Base-by-base conservation (phyloP, 2,329 filamentous ascomycete genomes). In the Fusarium miscanthi region DNA sequence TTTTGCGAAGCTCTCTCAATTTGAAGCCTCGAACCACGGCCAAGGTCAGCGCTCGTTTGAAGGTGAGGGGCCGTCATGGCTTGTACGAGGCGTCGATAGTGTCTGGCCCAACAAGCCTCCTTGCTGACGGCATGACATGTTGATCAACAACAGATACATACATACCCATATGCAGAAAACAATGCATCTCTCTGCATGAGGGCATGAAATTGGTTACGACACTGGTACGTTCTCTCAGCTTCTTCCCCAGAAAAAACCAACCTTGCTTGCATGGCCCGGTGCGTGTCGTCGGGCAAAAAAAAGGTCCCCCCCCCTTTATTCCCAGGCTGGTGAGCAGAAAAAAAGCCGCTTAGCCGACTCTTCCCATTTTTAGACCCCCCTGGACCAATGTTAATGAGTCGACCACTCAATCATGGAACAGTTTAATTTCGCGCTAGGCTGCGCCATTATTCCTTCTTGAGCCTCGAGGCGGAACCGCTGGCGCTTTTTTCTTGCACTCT, bases 161-260 rank as follows among this genome's bases (percentile, higher is more conserved):
- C 31, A 31, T 31, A 27, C 31, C 14, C 51, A 30, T 19, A 48
- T 35, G 31, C n/a, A 35, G 33, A 17, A 45, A 56, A 57, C 19
- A 23, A 42, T 43, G 16, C 30, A 56, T 21, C 23, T 43, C 38
- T 23, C 30, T 51, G 46, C 30, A 51, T 35, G 46, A 51, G 46
- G 30, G 7, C 46, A 19, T 35, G 30, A 51, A 51, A 51, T 51
- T 51, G 48, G 48, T 35, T 51, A 8, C n/a, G 19, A 51, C 30
- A 21, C n/a, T 19, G n/a, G 30, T 14, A 46, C 27, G n/a, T 41
- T 30, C 40, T 35, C 19, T 48, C 53, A 48, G 37, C 51, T 54
- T 31, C 21, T 67, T 67, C 63, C 49, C 63, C 64, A 69, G 64
- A 57, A 54, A 54, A 68, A 54, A 49, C 16, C 35, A 48, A 23